Conservation (phyloP, 768 basidiomycete genomes). For the Naganishia vaughanmartiniae region DNA sequence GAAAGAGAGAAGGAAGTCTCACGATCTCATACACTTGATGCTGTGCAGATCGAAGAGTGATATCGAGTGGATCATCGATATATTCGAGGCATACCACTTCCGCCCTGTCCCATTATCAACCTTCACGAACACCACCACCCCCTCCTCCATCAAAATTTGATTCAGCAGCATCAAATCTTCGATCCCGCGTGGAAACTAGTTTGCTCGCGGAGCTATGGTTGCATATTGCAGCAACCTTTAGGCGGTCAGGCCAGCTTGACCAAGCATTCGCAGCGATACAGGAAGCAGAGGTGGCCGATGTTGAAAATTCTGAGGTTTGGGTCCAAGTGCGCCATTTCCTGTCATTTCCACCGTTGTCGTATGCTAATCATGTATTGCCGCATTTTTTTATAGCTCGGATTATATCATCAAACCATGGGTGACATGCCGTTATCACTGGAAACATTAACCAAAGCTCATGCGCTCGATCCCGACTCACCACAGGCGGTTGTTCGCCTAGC, state of each 20-base stretch:
- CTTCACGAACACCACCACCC: conserved; percentile 47
- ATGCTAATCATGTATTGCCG: neutral
- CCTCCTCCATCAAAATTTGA: conserved; percentile 55
- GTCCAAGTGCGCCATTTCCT: conserved; percentile 67
- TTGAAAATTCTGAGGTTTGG: conserved; percentile 85
- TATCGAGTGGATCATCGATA: conserved; percentile 67
- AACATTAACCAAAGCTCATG: conserved; percentile 82
- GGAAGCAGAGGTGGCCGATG: conserved; percentile 87
- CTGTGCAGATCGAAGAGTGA: conserved; percentile 6
- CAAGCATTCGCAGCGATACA: conserved; percentile 87
- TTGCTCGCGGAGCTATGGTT: conserved; percentile 86
- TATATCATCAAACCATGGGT: conserved; percentile 66
- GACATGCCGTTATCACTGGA: conserved; percentile 63
- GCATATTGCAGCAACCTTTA: conserved; percentile 89
- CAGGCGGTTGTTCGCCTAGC: conserved; percentile 75
- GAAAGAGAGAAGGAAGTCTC: neutral
- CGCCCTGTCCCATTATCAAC: conserved; percentile 41
- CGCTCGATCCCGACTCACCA: conserved; percentile 75
- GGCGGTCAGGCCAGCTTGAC: conserved; percentile 81
- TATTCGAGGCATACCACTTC: conserved; percentile 63
- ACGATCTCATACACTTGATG: neutral
- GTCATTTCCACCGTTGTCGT: neutral
- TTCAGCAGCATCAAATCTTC: conserved; percentile 38
- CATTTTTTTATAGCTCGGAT: conserved; percentile 60
- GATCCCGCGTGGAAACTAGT: conserved; percentile 60